Evolutionary conservation across 371 early-diverging fungal genomes (phyloP).

Genomic region (Saksenaea vasiformis): DNA sequence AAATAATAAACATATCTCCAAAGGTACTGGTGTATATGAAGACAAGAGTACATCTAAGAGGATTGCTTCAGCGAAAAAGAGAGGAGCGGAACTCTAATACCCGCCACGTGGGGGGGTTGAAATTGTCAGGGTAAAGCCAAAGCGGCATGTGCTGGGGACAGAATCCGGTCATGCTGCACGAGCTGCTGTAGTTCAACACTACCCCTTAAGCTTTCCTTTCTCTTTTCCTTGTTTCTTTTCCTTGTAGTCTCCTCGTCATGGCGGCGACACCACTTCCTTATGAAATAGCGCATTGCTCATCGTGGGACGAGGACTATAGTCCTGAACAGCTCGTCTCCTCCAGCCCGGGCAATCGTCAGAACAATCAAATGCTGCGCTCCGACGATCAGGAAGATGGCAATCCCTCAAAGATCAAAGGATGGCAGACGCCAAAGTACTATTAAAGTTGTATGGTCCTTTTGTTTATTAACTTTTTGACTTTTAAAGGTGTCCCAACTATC

Average conservation of each 20-base stretch:
- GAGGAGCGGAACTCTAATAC: not conserved
- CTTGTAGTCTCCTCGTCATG: conserved; percentile 11
- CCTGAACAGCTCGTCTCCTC: conserved; percentile 42
- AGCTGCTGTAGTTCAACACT: not conserved
- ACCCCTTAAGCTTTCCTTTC: conserved; percentile 10
- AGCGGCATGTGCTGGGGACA: conserved; percentile 3
- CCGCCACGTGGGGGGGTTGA: not conserved
- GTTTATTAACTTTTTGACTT: not conserved
- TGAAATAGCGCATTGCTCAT: conserved; percentile 33
- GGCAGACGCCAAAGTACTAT: conserved; percentile 51
- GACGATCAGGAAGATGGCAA: conserved; percentile 6
- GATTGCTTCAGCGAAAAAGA: not conserved
- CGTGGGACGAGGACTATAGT: conserved; percentile 45
- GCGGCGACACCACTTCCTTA: conserved; percentile 22
- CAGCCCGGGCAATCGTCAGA: conserved; percentile 29
- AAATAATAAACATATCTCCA: not conserved
- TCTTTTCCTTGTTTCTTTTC: conserved; percentile 7
- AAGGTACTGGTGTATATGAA: not conserved
- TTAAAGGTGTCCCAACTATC: conserved; percentile 70
- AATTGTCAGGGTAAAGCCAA: not conserved
- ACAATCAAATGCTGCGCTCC: conserved; percentile 6
- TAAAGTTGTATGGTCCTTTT: not conserved
- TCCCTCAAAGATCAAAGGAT: conserved; percentile 40
- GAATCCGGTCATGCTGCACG: conserved; percentile 6
- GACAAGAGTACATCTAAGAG: not conserved